Evolutionary conservation across 192 early-diverging fungal genomes (phyloP).

Genomic region (Coemansia sp.): DNA sequence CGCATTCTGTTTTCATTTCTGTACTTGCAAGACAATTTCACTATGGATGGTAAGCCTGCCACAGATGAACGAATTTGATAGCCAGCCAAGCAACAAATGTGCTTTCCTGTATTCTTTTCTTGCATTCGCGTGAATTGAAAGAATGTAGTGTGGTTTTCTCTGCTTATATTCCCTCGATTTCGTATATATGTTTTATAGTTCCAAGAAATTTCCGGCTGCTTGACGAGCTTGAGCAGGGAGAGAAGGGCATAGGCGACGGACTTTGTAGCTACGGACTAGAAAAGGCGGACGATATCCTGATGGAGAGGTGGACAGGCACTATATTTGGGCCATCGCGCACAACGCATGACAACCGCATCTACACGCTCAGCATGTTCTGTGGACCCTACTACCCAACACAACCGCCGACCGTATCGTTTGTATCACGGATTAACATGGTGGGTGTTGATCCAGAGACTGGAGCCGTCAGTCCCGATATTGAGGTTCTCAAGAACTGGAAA

Average conservation of each 20-base stretch:
- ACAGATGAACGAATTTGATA: background rate
- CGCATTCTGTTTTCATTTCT: background rate
- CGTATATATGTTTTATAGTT: slow-evolving; percentile 57
- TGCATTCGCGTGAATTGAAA: background rate
- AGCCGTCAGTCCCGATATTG: slow-evolving; percentile 68
- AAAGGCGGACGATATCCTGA: slow-evolving; percentile 67
- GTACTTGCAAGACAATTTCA: background rate
- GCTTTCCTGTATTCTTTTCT: background rate
- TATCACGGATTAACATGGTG: slow-evolving; percentile 82
- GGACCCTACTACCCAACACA: slow-evolving; percentile 81
- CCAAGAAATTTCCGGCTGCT: slow-evolving; percentile 96
- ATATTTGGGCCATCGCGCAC: slow-evolving; percentile 79
- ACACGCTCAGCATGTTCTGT: slow-evolving; percentile 82
- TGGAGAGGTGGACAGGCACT: slow-evolving; percentile 92
- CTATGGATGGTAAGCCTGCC: background rate
- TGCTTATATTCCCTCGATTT: background rate
- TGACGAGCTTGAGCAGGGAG: slow-evolving; percentile 96
- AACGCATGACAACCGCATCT: slow-evolving; percentile 96
- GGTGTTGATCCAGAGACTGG: slow-evolving; percentile 83
- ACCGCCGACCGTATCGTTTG: slow-evolving; percentile 78
- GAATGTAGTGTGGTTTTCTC: background rate
- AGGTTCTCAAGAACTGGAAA: slow-evolving; percentile 85
- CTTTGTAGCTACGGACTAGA: slow-evolving; percentile 90
- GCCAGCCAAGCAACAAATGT: slow-evolving; percentile 1
- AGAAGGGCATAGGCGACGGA: slow-evolving; percentile 94